Conservation (phyloP, 768 basidiomycete species). For the Mycena haematopus region DNA sequence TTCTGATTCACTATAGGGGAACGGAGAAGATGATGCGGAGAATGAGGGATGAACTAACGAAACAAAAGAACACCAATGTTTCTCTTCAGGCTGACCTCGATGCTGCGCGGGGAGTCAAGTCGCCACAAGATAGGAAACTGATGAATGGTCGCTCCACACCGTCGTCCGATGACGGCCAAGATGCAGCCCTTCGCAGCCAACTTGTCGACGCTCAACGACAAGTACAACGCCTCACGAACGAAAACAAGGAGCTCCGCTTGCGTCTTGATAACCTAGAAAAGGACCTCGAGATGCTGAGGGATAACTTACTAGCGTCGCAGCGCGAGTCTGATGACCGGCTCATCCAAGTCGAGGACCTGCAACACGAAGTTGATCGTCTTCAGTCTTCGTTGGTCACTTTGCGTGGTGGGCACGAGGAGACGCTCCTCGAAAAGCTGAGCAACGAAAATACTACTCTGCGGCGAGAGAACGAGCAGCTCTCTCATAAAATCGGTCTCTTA, state of each 20-base stretch:
- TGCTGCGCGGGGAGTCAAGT: conserved; percentile 61
- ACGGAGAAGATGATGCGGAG: conserved; percentile 98
- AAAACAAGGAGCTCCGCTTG: conserved; percentile 78
- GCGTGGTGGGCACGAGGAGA: conserved; percentile 79
- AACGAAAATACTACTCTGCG: conserved; percentile 81
- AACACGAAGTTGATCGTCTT: conserved; percentile 80
- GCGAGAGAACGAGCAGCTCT: conserved; percentile 86
- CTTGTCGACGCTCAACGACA: conserved; percentile 82
- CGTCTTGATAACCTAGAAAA: conserved; percentile 78
- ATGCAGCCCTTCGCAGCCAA: conserved; percentile 66
- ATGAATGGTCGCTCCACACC: conserved; percentile 84
- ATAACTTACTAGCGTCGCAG: conserved; percentile 72
- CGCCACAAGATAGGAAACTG: conserved; percentile 47
- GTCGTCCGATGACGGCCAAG: conserved; percentile 72
- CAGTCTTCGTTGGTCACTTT: conserved; percentile 75
- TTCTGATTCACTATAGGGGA: conserved; percentile 58
- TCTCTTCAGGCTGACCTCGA: conserved; percentile 88
- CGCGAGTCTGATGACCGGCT: conserved; percentile 82
- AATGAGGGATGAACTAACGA: conserved; percentile 94
- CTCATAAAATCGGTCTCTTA: conserved; percentile 89
- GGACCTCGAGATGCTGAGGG: conserved; percentile 74
- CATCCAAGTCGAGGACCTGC: conserved; percentile 77
- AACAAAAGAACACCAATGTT: conserved; percentile 84
- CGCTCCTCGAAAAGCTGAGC: conserved; percentile 79
- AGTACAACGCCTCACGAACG: conserved; percentile 68